Evolutionary conservation across 768 basidiomycete species (phyloP).

Genomic region (Mycena sanguinolenta): DNA sequence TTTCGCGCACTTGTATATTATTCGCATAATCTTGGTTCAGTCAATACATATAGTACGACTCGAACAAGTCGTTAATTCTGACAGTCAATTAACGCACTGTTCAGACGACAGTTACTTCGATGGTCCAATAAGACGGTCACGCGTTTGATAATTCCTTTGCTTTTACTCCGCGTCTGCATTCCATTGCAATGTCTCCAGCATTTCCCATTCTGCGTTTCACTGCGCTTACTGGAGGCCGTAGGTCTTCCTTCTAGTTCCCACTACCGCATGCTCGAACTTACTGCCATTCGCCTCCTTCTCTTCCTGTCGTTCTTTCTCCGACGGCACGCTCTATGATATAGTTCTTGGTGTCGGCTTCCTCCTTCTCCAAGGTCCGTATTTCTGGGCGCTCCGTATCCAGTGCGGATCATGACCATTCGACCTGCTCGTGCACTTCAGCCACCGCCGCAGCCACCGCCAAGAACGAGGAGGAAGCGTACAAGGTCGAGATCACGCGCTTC

Average conservation of each 20-base stretch:
- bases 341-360: constrained; percentile 36
- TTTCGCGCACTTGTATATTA: constrained; percentile 16
- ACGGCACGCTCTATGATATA: neutral
- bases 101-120: no score
- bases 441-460: constrained; percentile 68
- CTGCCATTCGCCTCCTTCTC: constrained; percentile 18
- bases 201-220: constrained; percentile 37
- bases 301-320: constrained; percentile 14
- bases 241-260: constrained; percentile 13
- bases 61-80: no score
- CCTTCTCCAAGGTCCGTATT: constrained; percentile 36
- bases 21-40: constrained; percentile 11
- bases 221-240: constrained; percentile 33
- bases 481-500: constrained; percentile 50
- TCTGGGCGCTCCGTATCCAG: neutral
- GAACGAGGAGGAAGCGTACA: constrained; percentile 67
- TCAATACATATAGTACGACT: no score
- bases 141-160: neutral
- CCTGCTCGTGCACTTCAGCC: constrained; percentile 45
- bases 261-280: constrained; percentile 21
- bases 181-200: constrained; percentile 31
- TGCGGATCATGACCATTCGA: constrained; percentile 3
- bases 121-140: constrained; percentile 21
- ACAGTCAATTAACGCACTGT: no score
- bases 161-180: neutral